Evolutionary conservation across 2,329 filamentous ascomycete genomes (phyloP).

Genomic region (Xylaria sp.): DNA sequence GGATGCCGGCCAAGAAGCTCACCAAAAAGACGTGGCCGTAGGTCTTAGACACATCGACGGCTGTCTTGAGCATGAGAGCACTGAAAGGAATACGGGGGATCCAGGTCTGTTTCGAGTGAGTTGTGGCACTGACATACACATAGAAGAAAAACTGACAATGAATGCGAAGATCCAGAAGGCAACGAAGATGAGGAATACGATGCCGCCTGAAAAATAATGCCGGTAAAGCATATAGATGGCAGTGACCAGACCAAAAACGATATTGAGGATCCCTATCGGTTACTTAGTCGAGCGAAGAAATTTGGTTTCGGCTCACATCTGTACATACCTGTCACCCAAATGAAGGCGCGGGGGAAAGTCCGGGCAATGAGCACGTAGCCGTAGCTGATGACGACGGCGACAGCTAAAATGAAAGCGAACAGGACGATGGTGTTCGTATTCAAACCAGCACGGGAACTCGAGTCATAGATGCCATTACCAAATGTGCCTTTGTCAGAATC

Average conservation of each 20-base stretch:
- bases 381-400: slow-evolving; percentile 80
- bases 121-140: neutral
- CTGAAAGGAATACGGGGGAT: slow-evolving; percentile 91
- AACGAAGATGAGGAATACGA: slow-evolving; percentile 87
- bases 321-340: slow-evolving; percentile 80
- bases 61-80: slow-evolving; percentile 86
- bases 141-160: slow-evolving; percentile 55
- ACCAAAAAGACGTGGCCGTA: slow-evolving; percentile 90
- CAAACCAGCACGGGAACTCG: slow-evolving; percentile 72
- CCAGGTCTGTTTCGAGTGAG: slow-evolving; percentile 67
- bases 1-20: slow-evolving; percentile 82
- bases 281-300: slow-evolving; percentile 10
- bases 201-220: slow-evolving; percentile 83
- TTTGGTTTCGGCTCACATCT: too few species aligned
- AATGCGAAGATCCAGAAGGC: slow-evolving; percentile 85
- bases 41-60: slow-evolving; percentile 84
- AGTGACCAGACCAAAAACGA: slow-evolving; percentile 84
- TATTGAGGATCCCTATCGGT: slow-evolving; percentile 74
- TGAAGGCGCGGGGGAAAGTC: slow-evolving; percentile 86
- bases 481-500: slow-evolving; percentile 67
- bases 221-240: slow-evolving; percentile 85
- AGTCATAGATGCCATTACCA: slow-evolving; percentile 79
- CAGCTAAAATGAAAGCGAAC: slow-evolving; percentile 80
- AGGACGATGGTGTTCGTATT: slow-evolving; percentile 87
- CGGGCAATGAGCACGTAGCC: slow-evolving; percentile 81